Evolutionary conservation across 257 asterid genomes (phyloP).

Genomic region (Lycium ferocissimum): DNA sequence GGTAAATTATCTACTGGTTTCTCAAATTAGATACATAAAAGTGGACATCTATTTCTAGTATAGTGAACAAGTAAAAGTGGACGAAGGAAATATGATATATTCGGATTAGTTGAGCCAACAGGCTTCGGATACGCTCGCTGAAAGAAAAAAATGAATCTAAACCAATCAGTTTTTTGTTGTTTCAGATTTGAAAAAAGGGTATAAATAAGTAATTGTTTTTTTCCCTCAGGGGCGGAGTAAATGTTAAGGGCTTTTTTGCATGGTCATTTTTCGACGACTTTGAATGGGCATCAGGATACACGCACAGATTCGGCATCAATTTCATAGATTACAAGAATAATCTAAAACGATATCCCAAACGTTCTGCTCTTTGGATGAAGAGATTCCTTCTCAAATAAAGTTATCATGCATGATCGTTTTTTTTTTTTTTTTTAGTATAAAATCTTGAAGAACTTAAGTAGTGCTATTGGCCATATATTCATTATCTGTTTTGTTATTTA

Average conservation of each 20-base stretch:
- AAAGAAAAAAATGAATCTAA: neutral
- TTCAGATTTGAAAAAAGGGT: neutral
- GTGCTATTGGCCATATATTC: too few relatives aligned
- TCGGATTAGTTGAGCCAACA: neutral
- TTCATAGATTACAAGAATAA: slow-evolving; percentile 32
- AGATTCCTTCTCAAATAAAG: slow-evolving; percentile 25
- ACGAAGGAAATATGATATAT: neutral
- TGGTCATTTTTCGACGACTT: slow-evolving; percentile 32
- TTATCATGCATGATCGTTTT: neutral
- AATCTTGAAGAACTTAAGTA: too few relatives aligned
- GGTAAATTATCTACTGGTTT: too few relatives aligned
- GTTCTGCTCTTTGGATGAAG: slow-evolving; percentile 33
- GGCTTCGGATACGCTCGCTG: neutral
- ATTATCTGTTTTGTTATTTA: too few relatives aligned
- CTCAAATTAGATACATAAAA: too few relatives aligned
- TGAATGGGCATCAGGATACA: slow-evolving; percentile 32
- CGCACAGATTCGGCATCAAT: slow-evolving; percentile 26
- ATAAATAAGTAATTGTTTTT: neutral
- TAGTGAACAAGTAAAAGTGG: too few relatives aligned
- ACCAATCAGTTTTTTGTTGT: neutral
- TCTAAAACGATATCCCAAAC: slow-evolving; percentile 24
- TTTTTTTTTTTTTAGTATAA: too few relatives aligned
- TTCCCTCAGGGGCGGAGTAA: slow-evolving; percentile 16
- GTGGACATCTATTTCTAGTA: too few relatives aligned
- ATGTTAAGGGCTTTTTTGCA: slow-evolving; percentile 32